These are phyloP conservation scores for Xylariaceae sp. DNA, from an alignment of 2,329 filamentous ascomycete genomes.

Conservation along the genomic window DNA sequence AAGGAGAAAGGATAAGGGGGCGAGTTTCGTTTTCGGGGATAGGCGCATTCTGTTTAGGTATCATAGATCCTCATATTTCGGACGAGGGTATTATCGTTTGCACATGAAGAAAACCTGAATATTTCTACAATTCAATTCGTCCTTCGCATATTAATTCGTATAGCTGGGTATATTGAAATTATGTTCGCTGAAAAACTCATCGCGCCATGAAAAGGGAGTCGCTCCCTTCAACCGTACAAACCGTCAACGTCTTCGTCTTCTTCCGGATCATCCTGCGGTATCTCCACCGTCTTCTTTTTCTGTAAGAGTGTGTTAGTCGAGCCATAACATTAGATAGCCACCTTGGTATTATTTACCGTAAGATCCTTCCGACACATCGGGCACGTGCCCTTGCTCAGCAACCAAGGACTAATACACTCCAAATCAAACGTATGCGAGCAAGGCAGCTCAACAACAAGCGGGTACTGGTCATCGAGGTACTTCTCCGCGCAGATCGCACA, in stretches of 20 bases:
- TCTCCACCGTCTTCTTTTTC: constrained; percentile 45
- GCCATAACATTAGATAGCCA: neutral
- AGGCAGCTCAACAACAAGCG: constrained; percentile 59
- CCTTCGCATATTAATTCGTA: neutral
- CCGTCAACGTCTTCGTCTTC: constrained; percentile 48
- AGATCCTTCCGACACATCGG: constrained; percentile 59
- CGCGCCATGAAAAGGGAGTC: neutral
- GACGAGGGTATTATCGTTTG: neutral
- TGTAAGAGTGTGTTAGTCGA: constrained; percentile 28
- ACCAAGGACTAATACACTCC: constrained; percentile 63
- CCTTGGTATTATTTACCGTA: constrained; percentile 26
- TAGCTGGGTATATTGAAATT: constrained; percentile 14
- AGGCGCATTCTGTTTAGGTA: neutral
- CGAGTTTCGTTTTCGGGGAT: neutral
- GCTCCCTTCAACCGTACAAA: constrained; percentile 38
- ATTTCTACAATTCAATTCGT: neutral
- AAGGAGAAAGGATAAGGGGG: neutral
- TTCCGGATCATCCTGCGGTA: constrained; percentile 45
- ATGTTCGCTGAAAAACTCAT: neutral
- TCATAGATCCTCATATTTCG: neutral
- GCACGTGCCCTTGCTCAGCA: constrained; percentile 59
- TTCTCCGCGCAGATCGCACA: constrained; percentile 60
- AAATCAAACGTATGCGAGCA: constrained; percentile 59
- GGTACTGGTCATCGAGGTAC: constrained; percentile 57
- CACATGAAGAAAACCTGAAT: neutral